Evolutionary conservation across 2,329 filamentous ascomycete species (phyloP).

Genomic region (Sporothrix sp.): DNA sequence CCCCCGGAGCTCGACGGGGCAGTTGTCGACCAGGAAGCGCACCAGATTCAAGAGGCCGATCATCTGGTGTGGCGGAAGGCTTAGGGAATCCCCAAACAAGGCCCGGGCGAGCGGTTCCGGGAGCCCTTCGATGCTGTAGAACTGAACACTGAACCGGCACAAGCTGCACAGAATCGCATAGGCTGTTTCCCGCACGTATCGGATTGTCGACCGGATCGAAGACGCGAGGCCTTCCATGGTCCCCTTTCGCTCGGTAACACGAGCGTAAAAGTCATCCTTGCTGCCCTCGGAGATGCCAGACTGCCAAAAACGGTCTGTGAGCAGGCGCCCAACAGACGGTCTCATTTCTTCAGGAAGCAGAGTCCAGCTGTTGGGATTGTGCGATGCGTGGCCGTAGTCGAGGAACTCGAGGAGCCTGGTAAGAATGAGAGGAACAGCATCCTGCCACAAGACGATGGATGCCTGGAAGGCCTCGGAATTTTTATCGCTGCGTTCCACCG

Average conservation of each 20-base stretch:
- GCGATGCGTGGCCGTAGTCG: constrained; percentile 82
- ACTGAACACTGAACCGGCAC: constrained; percentile 75
- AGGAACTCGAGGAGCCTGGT: constrained; percentile 77
- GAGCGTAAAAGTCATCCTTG: constrained; percentile 91
- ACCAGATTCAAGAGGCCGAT: constrained; percentile 88
- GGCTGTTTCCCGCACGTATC: constrained; percentile 83
- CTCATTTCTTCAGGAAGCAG: constrained; percentile 67
- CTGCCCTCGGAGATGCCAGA: constrained; percentile 92
- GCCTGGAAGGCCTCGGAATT: constrained; percentile 62
- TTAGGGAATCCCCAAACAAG: constrained; percentile 71
- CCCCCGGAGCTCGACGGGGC: constrained; percentile 64
- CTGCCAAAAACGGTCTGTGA: constrained; percentile 97
- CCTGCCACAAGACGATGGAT: constrained; percentile 74
- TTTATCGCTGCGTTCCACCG: constrained; percentile 78
- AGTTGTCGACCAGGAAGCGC: constrained; percentile 82
- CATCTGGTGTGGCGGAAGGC: constrained; percentile 83
- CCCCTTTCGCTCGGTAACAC: constrained; percentile 77
- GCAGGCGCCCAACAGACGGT: constrained; percentile 65
- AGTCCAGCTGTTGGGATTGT: constrained; percentile 77
- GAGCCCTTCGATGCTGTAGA: constrained; percentile 82
- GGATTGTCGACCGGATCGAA: constrained; percentile 77
- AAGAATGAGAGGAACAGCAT: constrained; percentile 72
- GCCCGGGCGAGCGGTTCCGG: constrained; percentile 75
- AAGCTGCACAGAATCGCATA: constrained; percentile 94
- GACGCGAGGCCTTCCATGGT: constrained; percentile 92